These are phyloP conservation scores for Postia placenta DNA, from an alignment of 768 basidiomycete genomes.

Conservation along the genomic window DNA sequence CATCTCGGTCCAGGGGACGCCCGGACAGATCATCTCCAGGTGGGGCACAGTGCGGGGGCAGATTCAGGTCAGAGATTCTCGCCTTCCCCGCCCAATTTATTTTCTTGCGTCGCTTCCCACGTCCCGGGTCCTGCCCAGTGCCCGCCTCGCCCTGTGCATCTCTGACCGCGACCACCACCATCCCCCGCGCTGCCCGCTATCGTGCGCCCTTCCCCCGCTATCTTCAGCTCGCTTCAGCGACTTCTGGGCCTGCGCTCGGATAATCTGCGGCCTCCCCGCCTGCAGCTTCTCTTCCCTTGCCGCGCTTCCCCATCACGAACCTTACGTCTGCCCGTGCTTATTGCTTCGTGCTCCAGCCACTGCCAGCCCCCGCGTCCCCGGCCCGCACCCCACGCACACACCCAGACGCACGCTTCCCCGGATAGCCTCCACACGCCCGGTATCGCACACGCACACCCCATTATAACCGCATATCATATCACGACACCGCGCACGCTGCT, in stretches of 20 bases:
- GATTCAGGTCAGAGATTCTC: background rate
- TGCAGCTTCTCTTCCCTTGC: background rate
- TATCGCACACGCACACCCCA: too few relatives aligned
- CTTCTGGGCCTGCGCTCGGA: background rate
- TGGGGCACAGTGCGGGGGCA: background rate
- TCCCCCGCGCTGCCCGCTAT: too few relatives aligned
- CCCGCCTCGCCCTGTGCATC: background rate
- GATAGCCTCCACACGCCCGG: background rate
- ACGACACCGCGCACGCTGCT: too few relatives aligned
- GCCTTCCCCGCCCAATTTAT: too few relatives aligned
- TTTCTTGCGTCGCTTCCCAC: too few relatives aligned
- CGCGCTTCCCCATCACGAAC: background rate
- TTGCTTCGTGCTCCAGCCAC: background rate
- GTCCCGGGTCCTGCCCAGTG: too few relatives aligned
- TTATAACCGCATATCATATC: background rate
- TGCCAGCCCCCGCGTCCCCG: background rate
- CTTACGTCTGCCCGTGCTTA: background rate
- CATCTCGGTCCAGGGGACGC: background rate
- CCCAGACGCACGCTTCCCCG: background rate
- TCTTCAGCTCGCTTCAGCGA: background rate
- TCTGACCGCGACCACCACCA: background rate
- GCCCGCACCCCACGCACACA: too few relatives aligned
- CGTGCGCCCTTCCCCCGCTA: background rate
- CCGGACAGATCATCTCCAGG: background rate
- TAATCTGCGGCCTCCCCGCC: background rate